Percentiles rank a stretch among this genome's conserved stretches.
Evolutionary conservation across 164 flowering plant genomes (phyloP).

Genomic region (Vitis labrusca): DNA sequence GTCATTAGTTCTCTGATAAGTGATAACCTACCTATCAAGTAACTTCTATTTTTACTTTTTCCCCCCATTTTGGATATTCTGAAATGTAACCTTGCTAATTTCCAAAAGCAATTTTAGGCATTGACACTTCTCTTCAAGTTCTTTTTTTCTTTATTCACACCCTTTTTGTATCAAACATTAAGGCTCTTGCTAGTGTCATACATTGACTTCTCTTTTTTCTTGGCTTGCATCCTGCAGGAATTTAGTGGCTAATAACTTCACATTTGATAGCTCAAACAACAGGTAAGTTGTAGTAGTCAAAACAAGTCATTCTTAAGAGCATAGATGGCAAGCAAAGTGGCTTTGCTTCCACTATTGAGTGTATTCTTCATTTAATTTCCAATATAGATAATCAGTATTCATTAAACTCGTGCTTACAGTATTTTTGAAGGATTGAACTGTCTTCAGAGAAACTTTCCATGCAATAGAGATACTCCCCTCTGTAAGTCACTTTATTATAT

Average conservation of each 20-base stretch:
- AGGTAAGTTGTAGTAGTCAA: neutral
- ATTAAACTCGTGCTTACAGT: neutral
- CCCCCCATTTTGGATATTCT: too few relatives aligned
- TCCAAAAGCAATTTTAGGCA: too few relatives aligned
- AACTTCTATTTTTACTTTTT: too few relatives aligned
- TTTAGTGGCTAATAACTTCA: neutral
- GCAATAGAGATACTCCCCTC: neutral
- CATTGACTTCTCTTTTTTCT: too few relatives aligned
- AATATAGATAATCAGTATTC: neutral
- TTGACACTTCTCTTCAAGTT: too few relatives aligned
- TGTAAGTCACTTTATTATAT: neutral
- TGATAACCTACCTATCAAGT: too few relatives aligned
- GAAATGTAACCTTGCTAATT: too few relatives aligned
- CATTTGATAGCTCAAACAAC: neutral
- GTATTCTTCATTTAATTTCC: neutral
- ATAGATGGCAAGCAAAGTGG: neutral
- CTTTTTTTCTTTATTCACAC: too few relatives aligned
- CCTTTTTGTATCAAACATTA: too few relatives aligned
- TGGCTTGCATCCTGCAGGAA: neutral
- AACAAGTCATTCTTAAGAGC: neutral
- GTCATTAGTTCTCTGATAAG: too few relatives aligned
- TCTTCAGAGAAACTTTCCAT: neutral
- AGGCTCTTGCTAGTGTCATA: too few relatives aligned
- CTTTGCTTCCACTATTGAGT: neutral
- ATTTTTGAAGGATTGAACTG: neutral